Evolutionary conservation across 129 eudicot species (phyloP).

Genomic region (Escallonia rubra): DNA sequence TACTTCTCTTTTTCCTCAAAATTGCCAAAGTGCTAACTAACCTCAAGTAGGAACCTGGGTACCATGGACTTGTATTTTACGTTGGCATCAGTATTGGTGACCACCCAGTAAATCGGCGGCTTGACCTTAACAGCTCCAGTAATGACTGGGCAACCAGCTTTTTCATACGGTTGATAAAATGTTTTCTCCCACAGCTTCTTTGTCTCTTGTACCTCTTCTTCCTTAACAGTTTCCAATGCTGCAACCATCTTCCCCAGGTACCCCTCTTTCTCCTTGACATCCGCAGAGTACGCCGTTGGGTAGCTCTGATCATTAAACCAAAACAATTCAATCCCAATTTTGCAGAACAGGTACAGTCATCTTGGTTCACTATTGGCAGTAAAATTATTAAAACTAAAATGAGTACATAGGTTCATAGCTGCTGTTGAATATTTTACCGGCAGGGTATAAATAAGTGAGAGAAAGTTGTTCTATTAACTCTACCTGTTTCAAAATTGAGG

Average conservation of each 20-base stretch:
- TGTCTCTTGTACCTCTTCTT: slow-evolving; percentile 43
- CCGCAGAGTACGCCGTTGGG: slow-evolving; percentile 65
- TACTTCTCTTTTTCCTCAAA: too few relatives aligned
- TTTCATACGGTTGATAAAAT: slow-evolving; percentile 86
- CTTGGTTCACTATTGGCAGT: too few relatives aligned
- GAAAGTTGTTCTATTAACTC: too few relatives aligned
- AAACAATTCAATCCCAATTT: background rate
- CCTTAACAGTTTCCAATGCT: slow-evolving; percentile 40
- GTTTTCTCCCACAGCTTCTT: slow-evolving; percentile 70
- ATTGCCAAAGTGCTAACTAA: slow-evolving; percentile 23
- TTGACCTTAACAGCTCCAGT: slow-evolving; percentile 11
- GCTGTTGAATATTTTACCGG: too few relatives aligned
- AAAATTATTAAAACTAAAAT: too few relatives aligned
- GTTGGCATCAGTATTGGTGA: slow-evolving; percentile 61
- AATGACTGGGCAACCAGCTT: slow-evolving; percentile 66
- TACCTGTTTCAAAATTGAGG: too few relatives aligned
- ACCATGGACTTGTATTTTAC: slow-evolving; percentile 52
- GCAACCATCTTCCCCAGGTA: slow-evolving; percentile 44
- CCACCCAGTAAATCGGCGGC: slow-evolving; percentile 61
- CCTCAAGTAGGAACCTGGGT: slow-evolving; percentile 85
- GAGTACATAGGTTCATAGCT: too few relatives aligned
- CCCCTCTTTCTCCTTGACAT: slow-evolving; percentile 71
- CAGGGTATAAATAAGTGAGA: too few relatives aligned
- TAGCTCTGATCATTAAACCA: slow-evolving; percentile 67
- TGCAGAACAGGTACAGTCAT: too few relatives aligned